Evolutionary conservation across 352 stramenopile species (phyloP).

Genomic region (Thraustochytrium striatum): DNA sequence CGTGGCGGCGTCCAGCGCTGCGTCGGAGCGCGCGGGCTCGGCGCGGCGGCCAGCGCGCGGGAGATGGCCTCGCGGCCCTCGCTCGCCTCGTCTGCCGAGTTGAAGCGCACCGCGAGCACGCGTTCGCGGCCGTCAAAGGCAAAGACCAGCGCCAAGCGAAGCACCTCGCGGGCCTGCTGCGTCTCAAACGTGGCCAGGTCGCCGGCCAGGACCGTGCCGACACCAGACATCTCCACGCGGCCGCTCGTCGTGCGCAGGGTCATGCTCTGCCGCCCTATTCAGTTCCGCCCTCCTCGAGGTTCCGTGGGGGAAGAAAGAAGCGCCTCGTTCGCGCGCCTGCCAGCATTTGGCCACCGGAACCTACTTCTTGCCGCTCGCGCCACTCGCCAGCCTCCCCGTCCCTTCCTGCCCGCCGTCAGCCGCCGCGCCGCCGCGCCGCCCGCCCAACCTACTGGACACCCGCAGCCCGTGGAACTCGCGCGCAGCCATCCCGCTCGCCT

Average conservation of each 20-base stretch:
- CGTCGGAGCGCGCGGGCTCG: neutral
- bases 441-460: too few relatives aligned
- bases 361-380: too few relatives aligned
- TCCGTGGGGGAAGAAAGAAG: too few relatives aligned
- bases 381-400: too few relatives aligned
- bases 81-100: neutral
- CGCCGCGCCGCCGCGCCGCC: too few relatives aligned
- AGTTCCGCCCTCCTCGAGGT: neutral
- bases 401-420: too few relatives aligned
- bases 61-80: too few relatives aligned
- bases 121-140: neutral
- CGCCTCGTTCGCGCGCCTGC: too few relatives aligned
- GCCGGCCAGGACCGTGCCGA: neutral
- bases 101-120: slow-evolving; percentile 1
- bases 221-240: neutral
- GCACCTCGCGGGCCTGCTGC: neutral
- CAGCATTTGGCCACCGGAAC: too few relatives aligned
- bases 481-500: too few relatives aligned
- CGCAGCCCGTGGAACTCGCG: too few relatives aligned
- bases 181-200: neutral
- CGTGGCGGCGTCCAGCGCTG: neutral
- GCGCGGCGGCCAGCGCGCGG: neutral
- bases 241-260: neutral
- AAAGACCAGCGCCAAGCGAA: neutral
- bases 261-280: neutral